Base-by-base conservation (phyloP, 352 stramenopile species). In the Globisporangium barbulae region DNA sequence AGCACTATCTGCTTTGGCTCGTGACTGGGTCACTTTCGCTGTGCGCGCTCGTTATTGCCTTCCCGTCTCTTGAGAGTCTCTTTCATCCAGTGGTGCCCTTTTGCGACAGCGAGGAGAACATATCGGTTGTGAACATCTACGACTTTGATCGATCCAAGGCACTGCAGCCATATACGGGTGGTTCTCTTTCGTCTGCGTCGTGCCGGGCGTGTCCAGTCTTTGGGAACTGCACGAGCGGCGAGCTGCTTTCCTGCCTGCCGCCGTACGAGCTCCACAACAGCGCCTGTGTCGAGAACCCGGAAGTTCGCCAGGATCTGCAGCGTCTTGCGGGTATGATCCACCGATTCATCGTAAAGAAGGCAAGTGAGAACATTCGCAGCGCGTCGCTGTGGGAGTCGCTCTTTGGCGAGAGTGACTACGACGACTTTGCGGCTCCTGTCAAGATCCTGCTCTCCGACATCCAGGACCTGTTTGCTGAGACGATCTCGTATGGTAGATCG, bases 141-240 rank as follows among this genome's bases (percentile, higher is more conserved):
- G 64, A 63, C 2, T 81, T 81, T 39, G 73, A 86, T 37, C 72
- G 72, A 2, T 78, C 72, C 5, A 79, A 76, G 35, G 79, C 78
- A 5, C 58, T 91, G 30, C 74, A 89, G 45, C 75, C 70, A 3
- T 89, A 85, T 64, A 73, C 77, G 33, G 61, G 37, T 2, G 61
- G 68, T 30, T 45, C 61, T 50, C 49, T 56, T 48, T 60, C 49
- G 12, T 58, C 41, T 25, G 50, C 58, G 19, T 56, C 42, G 2
- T 91, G 82, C 37, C 82, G 78, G n/a, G 69, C 69, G 17, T 91
- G 82, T 44, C 82, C 82, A 0, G 41, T 89, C 53, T 89, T 81
- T 65, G 82, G 76, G 5, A 81, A 82, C 37, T 91, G 82, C 54
- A 63, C 76, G 1, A 74, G 81, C 57, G 80, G 82, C 10, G 61